Conservation (phyloP, 371 early-diverging fungal species). For the Syncephalastrum racemosum region DNA sequence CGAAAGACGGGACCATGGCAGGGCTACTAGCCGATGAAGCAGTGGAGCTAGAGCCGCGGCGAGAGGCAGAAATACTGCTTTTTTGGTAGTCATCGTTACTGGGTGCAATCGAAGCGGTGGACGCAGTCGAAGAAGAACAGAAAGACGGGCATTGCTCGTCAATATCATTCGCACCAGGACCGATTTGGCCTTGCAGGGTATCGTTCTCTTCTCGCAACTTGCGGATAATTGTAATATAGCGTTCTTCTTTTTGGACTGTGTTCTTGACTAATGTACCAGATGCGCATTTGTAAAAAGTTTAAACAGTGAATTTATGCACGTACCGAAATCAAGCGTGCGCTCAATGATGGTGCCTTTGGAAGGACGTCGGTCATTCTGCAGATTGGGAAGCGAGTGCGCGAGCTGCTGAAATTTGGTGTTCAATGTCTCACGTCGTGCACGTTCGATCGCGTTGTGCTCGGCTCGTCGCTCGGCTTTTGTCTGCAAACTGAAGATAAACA, state of each 20-base stretch:
- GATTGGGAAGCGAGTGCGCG: slow-evolving; percentile 67
- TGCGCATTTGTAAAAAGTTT: background rate
- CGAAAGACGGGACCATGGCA: background rate
- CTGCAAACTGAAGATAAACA: slow-evolving; percentile 17
- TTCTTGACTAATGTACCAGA: slow-evolving; percentile 24
- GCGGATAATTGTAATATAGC: slow-evolving; percentile 27
- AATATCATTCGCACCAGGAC: background rate
- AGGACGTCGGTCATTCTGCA: slow-evolving; percentile 68
- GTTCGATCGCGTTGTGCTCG: slow-evolving; percentile 76
- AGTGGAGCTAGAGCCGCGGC: slow-evolving; percentile 5
- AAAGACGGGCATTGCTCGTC: slow-evolving; percentile 1
- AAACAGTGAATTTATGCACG: background rate
- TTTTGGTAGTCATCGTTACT: background rate
- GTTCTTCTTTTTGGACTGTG: slow-evolving; percentile 39
- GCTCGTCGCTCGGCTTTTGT: slow-evolving; percentile 67
- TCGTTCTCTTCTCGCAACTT: slow-evolving; percentile 33
- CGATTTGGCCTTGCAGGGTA: slow-evolving; percentile 25
- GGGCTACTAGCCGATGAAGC: slow-evolving; percentile 2
- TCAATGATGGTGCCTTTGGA: slow-evolving; percentile 75
- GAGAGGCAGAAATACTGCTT: slow-evolving; percentile 7
- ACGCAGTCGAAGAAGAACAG: slow-evolving; percentile 7
- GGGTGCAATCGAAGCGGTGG: background rate
- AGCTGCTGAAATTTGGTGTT: slow-evolving; percentile 74
- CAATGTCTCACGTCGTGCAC: slow-evolving; percentile 72
- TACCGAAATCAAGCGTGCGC: slow-evolving; percentile 59